These are phyloP conservation scores for Argentina anserina DNA, from an alignment of 306 rosid genomes.

Conservation along the genomic window DNA sequence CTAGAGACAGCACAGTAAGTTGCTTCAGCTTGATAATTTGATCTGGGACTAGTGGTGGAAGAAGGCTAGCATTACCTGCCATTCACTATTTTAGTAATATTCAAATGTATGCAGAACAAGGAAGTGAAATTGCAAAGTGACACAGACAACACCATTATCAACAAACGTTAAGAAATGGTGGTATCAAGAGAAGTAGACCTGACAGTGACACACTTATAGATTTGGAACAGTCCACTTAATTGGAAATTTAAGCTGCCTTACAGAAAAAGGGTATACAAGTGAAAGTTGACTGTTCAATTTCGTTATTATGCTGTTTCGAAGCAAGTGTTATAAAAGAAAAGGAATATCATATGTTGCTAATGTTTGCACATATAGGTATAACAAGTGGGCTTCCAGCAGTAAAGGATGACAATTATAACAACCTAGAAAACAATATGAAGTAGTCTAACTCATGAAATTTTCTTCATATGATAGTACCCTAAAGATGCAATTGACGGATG, in stretches of 20 bases:
- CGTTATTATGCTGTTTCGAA: not conserved
- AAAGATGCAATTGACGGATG: not conserved
- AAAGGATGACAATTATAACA: not conserved
- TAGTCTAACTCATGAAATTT: not conserved
- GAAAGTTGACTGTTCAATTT: not conserved
- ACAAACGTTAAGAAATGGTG: not conserved
- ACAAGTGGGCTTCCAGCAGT: not conserved
- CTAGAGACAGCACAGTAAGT: constrained; percentile 23
- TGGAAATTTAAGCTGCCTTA: not conserved
- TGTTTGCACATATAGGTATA: constrained; percentile 3
- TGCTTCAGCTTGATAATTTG: constrained; percentile 24
- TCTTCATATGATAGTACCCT: not conserved
- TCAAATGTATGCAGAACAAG: not conserved
- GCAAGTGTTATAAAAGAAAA: not conserved
- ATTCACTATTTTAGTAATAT: not conserved
- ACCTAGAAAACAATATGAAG: not conserved
- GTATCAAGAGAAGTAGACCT: not conserved
- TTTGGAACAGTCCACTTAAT: not conserved
- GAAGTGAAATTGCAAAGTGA: not conserved
- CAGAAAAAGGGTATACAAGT: not conserved
- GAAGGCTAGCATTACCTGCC: constrained; percentile 21
- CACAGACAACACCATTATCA: not conserved
- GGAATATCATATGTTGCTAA: not conserved
- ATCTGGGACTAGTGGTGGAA: constrained; percentile 16
- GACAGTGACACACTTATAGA: not conserved